phyloP scores from a whole-genome alignment of 2,329 filamentous ascomycete genomes.

The Aspergillus viridinutans region DNA sequence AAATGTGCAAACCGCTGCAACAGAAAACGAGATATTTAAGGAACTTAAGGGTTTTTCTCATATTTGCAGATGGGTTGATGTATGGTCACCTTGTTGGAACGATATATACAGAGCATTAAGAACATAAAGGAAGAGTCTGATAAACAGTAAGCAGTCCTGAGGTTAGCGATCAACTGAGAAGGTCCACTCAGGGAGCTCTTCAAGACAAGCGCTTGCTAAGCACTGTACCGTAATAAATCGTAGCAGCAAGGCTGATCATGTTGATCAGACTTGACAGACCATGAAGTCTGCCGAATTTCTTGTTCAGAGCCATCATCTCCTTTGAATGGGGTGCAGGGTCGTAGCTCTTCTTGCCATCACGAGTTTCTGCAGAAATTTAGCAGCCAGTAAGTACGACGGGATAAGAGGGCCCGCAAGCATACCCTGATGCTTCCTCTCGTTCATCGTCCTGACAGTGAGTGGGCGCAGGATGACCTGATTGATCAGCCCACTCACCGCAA shows the following conservation, averaged over 20 bases:
- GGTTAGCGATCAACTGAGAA: background rate
- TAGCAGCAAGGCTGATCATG: constrained; percentile 63
- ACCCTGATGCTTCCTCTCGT: constrained; percentile 74
- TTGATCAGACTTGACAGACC: constrained; percentile 78
- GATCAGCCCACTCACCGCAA: constrained; percentile 64
- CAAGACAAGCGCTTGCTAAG: constrained; percentile 50
- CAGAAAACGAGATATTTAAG: background rate
- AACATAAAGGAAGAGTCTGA: background rate
- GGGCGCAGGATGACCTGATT: constrained; percentile 73
- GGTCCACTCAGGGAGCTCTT: background rate
- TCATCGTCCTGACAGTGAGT: constrained; percentile 69
- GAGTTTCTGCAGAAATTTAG: constrained; percentile 56
- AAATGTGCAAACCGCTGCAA: background rate
- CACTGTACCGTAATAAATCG: constrained; percentile 72
- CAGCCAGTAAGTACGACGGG: background rate
- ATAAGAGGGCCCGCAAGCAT: constrained; percentile 24
- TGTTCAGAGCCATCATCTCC: constrained; percentile 79
- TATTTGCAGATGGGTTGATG: background rate
- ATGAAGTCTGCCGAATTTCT: constrained; percentile 73
- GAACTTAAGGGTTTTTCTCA: background rate
- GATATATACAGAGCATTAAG: background rate
- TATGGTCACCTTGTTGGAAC: background rate
- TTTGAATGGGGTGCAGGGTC: constrained; percentile 74
- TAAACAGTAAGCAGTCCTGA: background rate
- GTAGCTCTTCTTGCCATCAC: constrained; percentile 83